Percentiles rank a stretch among this genome's conserved stretches.
phyloP scores from a whole-genome alignment of 352 stramenopile genomes.

The Pythium guiyangense region DNA sequence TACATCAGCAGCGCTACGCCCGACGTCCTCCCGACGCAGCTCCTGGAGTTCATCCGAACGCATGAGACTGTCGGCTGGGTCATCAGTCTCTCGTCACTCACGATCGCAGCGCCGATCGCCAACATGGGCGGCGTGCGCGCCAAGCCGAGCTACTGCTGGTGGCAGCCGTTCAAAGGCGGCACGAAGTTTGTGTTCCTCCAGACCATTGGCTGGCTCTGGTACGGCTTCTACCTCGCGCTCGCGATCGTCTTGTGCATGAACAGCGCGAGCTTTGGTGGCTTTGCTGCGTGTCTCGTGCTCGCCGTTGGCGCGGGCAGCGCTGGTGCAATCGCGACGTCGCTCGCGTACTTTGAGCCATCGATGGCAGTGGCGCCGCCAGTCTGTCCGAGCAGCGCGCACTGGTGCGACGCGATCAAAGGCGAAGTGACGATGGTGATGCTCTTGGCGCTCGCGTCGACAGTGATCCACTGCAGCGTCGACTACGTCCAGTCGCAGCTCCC shows the following conservation, averaged over 20 bases:
- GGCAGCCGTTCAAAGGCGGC: conserved; percentile 50
- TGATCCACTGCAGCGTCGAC: conserved; percentile 35
- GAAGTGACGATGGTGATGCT: conserved; percentile 40
- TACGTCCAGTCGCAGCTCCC: conserved; percentile 23
- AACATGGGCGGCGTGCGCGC: conserved; percentile 36
- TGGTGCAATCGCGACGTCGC: conserved; percentile 24
- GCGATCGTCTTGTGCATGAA: conserved; percentile 42
- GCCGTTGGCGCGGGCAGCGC: conserved; percentile 27
- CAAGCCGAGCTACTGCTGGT: conserved; percentile 26
- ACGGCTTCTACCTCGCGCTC: conserved; percentile 36
- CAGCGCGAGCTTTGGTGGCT: conserved; percentile 19
- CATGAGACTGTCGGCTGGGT: conserved; percentile 39
- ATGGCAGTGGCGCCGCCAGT: not conserved
- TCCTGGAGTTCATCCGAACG: conserved; percentile 10
- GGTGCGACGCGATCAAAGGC: conserved; percentile 11
- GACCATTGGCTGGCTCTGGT: conserved; percentile 57
- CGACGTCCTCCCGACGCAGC: conserved; percentile 1
- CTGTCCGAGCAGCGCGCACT: not conserved
- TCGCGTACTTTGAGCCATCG: conserved; percentile 28
- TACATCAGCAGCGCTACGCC: conserved; percentile 12
- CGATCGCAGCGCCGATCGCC: conserved; percentile 28
- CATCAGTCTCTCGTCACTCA: conserved; percentile 29
- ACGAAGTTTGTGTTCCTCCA: conserved; percentile 60
- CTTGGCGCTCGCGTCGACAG: conserved; percentile 29
- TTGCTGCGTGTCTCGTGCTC: conserved; percentile 21